Evolutionary conservation across 108 stramenopile species (phyloP).

Genomic region (Nannochloropsis salina): DNA sequence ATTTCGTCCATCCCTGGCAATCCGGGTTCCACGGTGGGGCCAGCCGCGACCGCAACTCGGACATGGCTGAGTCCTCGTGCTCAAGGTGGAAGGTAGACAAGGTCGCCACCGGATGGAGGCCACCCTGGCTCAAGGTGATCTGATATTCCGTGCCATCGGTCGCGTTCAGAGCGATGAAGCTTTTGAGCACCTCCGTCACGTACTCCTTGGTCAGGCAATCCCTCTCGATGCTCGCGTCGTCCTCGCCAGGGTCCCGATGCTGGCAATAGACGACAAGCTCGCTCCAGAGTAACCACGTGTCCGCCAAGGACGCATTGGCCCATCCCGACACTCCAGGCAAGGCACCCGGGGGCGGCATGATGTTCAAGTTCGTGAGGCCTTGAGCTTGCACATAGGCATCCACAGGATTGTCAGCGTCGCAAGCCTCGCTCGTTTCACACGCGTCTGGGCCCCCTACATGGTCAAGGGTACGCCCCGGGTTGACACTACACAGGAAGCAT

Average conservation of each 20-base stretch:
- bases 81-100: not conserved
- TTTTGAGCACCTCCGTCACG: not conserved
- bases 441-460: not conserved
- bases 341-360: not conserved
- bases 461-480: not conserved
- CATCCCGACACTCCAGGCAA: too few relatives aligned
- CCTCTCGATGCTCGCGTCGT: not conserved
- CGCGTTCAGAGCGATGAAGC: not conserved
- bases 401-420: not conserved
- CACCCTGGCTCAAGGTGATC: not conserved
- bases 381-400: not conserved
- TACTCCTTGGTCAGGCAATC: not conserved
- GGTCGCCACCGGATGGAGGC: not conserved
- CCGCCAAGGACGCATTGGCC: not conserved
- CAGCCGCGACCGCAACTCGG: not conserved
- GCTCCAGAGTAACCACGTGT: not conserved
- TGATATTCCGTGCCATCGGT: not conserved
- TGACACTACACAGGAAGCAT: not conserved
- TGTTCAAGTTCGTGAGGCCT: not conserved
- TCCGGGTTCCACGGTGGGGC: not conserved
- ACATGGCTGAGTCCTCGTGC: not conserved
- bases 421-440: not conserved
- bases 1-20: not conserved
- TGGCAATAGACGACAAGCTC: not conserved
- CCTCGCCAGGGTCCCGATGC: not conserved